These are phyloP conservation scores for Hortaea werneckii DNA, from an alignment of 2,329 filamentous ascomycete genomes.

Conservation along the genomic window DNA sequence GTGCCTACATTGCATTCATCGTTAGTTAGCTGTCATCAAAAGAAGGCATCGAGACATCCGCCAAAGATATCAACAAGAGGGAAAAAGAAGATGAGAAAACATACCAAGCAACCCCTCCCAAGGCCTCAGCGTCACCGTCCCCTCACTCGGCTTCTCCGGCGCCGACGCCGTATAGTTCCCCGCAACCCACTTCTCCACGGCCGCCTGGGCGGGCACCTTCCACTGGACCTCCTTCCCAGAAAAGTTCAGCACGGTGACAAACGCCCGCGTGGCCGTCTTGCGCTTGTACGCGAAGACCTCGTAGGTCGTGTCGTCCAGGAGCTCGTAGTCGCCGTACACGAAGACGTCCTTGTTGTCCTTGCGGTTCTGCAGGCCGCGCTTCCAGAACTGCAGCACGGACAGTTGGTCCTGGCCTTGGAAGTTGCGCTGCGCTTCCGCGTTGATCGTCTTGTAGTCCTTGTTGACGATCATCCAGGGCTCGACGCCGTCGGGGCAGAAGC, in stretches of 20 bases:
- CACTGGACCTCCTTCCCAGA: constrained; percentile 23
- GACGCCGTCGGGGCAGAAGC: constrained; percentile 46
- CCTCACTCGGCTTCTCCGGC: constrained; percentile 17
- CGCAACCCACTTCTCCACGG: constrained; percentile 26
- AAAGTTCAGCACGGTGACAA: constrained; percentile 28
- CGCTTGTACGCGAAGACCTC: constrained; percentile 44
- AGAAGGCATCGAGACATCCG: too few species aligned
- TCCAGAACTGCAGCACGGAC: constrained; percentile 53
- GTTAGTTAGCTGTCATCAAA: too few species aligned
- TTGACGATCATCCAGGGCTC: constrained; percentile 53
- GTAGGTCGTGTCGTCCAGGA: constrained; percentile 42
- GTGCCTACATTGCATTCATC: background rate
- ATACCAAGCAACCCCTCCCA: constrained; percentile 27
- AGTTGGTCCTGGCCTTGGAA: constrained; percentile 18
- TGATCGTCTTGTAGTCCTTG: constrained; percentile 45
- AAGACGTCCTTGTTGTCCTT: constrained; percentile 50
- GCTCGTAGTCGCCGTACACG: constrained; percentile 50
- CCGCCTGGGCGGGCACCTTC: constrained; percentile 23
- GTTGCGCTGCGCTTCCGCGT: constrained; percentile 46
- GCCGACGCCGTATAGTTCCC: constrained; percentile 22
- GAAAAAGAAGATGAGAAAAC: background rate
- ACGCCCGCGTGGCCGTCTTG: constrained; percentile 17
- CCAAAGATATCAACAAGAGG: too few species aligned
- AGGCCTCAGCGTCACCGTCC: constrained; percentile 21
- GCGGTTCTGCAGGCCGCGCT: constrained; percentile 42